Conservation (phyloP, 768 basidiomycete species). For the Amanita subjunquillea region DNA sequence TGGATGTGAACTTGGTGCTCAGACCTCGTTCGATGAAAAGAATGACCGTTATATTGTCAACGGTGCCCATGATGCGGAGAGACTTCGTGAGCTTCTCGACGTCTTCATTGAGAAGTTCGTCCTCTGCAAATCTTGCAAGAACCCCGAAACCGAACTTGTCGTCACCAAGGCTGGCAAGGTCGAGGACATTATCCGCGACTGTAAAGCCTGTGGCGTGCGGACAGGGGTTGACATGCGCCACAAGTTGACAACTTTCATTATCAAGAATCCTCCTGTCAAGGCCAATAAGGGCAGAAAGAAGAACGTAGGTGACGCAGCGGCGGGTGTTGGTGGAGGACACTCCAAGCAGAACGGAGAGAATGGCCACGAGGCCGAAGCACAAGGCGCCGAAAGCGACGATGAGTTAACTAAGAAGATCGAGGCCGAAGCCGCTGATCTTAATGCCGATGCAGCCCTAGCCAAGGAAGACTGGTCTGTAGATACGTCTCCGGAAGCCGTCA, state of each 20-base stretch:
- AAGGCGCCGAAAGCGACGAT: slow-evolving; percentile 76
- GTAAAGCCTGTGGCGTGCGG: slow-evolving; percentile 95
- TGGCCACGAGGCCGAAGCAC: slow-evolving; percentile 30
- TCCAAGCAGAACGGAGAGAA: slow-evolving; percentile 24
- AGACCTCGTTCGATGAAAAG: slow-evolving; percentile 93
- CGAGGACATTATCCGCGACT: slow-evolving; percentile 90
- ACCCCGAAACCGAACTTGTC: slow-evolving; percentile 94
- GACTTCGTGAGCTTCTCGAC: slow-evolving; percentile 92
- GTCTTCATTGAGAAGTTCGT: slow-evolving; percentile 98
- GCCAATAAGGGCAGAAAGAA: slow-evolving; percentile 64
- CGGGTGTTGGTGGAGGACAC: slow-evolving; percentile 29
- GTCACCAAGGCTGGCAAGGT: slow-evolving; percentile 72
- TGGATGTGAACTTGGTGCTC: slow-evolving; percentile 96
- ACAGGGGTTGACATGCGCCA: slow-evolving; percentile 93
- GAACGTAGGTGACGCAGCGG: slow-evolving; percentile 40
- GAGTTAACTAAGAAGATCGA: slow-evolving; percentile 87
- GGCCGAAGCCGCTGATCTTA: slow-evolving; percentile 75
- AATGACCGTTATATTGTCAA: slow-evolving; percentile 98
- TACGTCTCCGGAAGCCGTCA: slow-evolving; percentile 82
- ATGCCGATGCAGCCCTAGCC: slow-evolving; percentile 44
- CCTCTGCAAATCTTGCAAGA: slow-evolving; percentile 95
- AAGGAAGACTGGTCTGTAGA: slow-evolving; percentile 90
- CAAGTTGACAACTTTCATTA: slow-evolving; percentile 90
- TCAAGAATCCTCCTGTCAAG: slow-evolving; percentile 95
- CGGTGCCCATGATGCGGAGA: slow-evolving; percentile 85